phyloP scores from a whole-genome alignment of 2,329 filamentous ascomycete genomes.

The Ophiostoma novo-ulmi region DNA sequence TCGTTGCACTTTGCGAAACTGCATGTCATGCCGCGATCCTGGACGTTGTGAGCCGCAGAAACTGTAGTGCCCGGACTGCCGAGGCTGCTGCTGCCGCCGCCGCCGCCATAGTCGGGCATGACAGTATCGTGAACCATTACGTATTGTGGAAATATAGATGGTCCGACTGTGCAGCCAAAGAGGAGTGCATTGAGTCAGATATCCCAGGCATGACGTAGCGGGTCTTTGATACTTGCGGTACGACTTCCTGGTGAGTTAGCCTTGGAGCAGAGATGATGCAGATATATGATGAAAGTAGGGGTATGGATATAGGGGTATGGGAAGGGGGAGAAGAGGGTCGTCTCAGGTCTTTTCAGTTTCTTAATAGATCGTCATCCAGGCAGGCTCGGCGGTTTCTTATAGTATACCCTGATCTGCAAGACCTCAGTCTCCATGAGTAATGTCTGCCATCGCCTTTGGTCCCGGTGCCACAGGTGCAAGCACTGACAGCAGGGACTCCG shows the following conservation, averaged over 20 bases:
- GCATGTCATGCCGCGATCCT: background rate
- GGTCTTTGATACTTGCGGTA: background rate
- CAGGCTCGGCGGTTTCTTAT: constrained; percentile 48
- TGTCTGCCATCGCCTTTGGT: constrained; percentile 60
- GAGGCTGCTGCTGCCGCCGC: background rate
- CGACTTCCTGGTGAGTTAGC: background rate
- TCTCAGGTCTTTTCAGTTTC: constrained; percentile 77
- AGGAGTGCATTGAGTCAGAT: constrained; percentile 15
- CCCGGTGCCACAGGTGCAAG: constrained; percentile 52
- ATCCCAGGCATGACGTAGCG: constrained; percentile 3
- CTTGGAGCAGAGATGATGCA: background rate
- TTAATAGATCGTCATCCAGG: constrained; percentile 45
- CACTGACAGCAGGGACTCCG: constrained; percentile 22
- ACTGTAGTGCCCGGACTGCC: background rate
- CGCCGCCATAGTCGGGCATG: background rate
- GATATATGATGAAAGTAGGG: background rate
- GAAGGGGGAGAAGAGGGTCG: constrained; percentile 26
- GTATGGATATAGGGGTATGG: background rate
- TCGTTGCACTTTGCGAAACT: background rate
- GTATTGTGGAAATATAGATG: constrained; percentile 14
- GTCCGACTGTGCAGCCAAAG: constrained; percentile 11
- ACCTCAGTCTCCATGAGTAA: constrained; percentile 5
- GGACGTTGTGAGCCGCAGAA: background rate
- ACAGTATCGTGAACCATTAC: background rate
- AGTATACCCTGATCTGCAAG: constrained; percentile 26